phyloP scores from a whole-genome alignment of 2,329 filamentous ascomycete species.

The Setomelanomma holmii region DNA sequence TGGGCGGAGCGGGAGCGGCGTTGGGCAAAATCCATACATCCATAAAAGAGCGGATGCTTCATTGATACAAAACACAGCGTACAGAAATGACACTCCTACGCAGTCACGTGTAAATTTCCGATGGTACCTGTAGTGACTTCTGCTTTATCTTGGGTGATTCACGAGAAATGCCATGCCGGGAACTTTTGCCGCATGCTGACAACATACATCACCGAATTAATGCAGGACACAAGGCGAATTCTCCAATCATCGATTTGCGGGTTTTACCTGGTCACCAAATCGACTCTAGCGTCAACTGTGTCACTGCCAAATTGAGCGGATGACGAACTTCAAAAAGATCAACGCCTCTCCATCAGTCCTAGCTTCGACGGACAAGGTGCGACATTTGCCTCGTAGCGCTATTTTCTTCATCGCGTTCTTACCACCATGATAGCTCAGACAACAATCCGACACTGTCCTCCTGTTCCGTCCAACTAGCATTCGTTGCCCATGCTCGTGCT shows the following conservation, averaged over 20 bases:
- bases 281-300: background rate
- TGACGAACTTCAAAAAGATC: too few species aligned
- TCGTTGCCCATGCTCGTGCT: too few species aligned
- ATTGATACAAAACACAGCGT: constrained; percentile 23
- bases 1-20: constrained; percentile 33
- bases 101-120: background rate
- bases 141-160: background rate
- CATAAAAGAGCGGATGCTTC: constrained; percentile 14
- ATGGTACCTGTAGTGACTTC: background rate
- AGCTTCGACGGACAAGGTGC: background rate
- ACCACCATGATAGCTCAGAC: background rate
- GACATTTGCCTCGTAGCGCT: background rate
- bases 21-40: constrained; percentile 21
- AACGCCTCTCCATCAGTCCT: background rate
- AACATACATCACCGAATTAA: background rate
- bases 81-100: background rate
- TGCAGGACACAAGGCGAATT: background rate
- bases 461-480: too few species aligned
- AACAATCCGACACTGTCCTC: background rate
- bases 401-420: background rate
- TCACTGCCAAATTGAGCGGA: background rate
- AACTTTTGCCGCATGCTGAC: background rate
- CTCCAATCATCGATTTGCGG: background rate
- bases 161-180: background rate
- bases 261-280: too few species aligned